These are phyloP conservation scores for Beta lomatogona DNA, from an alignment of 179 eudicot genomes.

Conservation along the genomic window DNA sequence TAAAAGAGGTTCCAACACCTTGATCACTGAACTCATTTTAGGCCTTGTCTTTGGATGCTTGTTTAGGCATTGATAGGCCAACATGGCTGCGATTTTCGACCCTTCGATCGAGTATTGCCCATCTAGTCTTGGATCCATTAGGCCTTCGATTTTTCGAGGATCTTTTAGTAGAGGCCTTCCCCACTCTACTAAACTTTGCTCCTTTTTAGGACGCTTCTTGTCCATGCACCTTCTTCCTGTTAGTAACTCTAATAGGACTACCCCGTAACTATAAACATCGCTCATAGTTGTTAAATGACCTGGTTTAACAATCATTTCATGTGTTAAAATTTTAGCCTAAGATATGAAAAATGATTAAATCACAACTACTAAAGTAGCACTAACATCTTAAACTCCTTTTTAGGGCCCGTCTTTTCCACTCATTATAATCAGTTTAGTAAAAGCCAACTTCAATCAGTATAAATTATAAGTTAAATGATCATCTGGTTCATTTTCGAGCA, in stretches of 20 bases:
- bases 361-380: too few relatives aligned
- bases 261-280: constrained; percentile 92
- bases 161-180: constrained; percentile 72
- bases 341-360: too few relatives aligned
- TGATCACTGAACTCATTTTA: constrained; percentile 63
- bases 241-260: constrained; percentile 73
- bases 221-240: constrained; percentile 73
- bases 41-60: constrained; percentile 72
- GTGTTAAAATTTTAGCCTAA: background rate
- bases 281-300: constrained; percentile 91
- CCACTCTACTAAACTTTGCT: constrained; percentile 75
- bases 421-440: too few relatives aligned
- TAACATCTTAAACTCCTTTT: too few relatives aligned
- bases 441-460: too few relatives aligned
- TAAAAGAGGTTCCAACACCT: constrained; percentile 56
- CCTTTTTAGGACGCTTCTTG: constrained; percentile 58
- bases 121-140: constrained; percentile 84
- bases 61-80: constrained; percentile 84
- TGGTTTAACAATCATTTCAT: constrained; percentile 23
- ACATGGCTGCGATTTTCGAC: constrained; percentile 64
- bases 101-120: constrained; percentile 80
- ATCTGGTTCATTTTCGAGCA: too few relatives aligned
- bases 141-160: constrained; percentile 51
- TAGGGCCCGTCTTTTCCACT: too few relatives aligned
- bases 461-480: too few relatives aligned